Conservation (phyloP, 352 stramenopile species). For the Phytophthora lateralis region DNA sequence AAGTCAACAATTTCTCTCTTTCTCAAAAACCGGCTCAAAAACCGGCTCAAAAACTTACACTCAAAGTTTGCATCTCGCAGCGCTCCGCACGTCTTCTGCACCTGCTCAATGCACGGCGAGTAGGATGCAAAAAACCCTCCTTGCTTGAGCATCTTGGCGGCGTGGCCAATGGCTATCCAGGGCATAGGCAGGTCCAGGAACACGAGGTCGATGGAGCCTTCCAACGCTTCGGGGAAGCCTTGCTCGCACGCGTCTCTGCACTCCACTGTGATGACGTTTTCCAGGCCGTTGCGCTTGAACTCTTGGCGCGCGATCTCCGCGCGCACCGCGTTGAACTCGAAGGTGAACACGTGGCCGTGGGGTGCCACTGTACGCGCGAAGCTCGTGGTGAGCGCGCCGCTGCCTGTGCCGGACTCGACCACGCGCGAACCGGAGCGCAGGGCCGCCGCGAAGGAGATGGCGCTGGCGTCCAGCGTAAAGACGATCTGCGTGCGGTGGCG, state of each 20-base stretch:
- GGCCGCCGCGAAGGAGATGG: conserved; percentile 92
- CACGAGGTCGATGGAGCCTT: conserved; percentile 91
- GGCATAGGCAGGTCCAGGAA: conserved; percentile 98
- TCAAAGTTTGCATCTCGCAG: conserved; percentile 84
- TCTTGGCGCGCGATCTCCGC: conserved; percentile 93
- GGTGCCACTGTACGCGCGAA: conserved; percentile 92
- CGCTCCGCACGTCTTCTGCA: conserved; percentile 90
- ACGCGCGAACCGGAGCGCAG: conserved; percentile 91
- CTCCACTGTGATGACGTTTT: conserved; percentile 91
- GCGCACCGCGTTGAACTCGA: conserved; percentile 97
- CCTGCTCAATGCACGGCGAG: conserved; percentile 99
- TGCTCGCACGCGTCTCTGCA: conserved; percentile 96
- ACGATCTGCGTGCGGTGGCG: conserved; percentile 97
- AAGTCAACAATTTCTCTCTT: neutral
- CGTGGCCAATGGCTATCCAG: conserved; percentile 95
- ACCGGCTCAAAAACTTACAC: conserved; percentile 47
- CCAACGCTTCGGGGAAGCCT: conserved; percentile 69
- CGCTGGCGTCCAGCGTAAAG: conserved; percentile 94
- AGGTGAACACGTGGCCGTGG: conserved; percentile 95
- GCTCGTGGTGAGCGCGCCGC: conserved; percentile 92
- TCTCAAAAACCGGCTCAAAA: neutral
- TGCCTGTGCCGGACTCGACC: conserved; percentile 93
- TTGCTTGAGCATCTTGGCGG: conserved; percentile 92
- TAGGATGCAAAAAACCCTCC: conserved; percentile 95
- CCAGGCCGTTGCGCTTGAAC: conserved; percentile 93